Evolutionary conservation across 1,139 yeast genomes (phyloP).

Genomic region (Candida mesenterica): DNA sequence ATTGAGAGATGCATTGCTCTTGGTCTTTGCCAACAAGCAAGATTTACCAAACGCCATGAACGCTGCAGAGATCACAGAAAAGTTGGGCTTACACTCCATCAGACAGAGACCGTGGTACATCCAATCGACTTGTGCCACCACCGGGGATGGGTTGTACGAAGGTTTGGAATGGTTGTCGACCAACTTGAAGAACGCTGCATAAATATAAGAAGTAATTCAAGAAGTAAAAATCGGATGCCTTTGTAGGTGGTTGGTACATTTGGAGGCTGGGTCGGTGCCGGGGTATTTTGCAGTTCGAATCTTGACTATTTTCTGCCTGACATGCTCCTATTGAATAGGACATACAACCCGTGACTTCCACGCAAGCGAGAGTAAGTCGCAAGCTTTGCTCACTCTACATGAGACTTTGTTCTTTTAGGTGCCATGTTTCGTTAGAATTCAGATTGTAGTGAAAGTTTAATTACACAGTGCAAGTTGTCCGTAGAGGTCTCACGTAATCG

Average conservation of each 20-base stretch:
- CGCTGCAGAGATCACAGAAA: conserved; percentile 45
- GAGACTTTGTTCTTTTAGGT: no score
- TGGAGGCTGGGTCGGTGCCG: no score
- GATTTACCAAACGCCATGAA: conserved; percentile 47
- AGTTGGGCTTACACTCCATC: conserved; percentile 42
- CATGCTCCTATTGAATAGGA: no score
- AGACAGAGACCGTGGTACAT: conserved; percentile 46
- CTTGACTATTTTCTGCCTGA: no score
- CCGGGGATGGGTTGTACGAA: conserved; percentile 45
- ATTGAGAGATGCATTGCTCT: conserved; percentile 42
- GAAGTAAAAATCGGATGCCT: background rate
- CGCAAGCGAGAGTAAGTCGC: no score
- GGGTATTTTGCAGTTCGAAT: no score
- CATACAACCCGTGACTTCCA: no score
- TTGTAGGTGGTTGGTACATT: background rate
- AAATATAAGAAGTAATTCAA: background rate
- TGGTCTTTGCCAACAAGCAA: conserved; percentile 43
- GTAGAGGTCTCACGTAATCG: no score
- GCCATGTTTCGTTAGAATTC: no score
- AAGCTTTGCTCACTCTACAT: no score
- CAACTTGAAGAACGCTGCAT: conserved; percentile 6
- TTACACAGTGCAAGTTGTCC: no score
- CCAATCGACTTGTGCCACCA: conserved; percentile 44
- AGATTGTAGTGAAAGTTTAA: no score
- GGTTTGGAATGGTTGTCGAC: conserved; percentile 43